Conservation (phyloP, 257 asterid genomes). For the Ligustrum vulgare region DNA sequence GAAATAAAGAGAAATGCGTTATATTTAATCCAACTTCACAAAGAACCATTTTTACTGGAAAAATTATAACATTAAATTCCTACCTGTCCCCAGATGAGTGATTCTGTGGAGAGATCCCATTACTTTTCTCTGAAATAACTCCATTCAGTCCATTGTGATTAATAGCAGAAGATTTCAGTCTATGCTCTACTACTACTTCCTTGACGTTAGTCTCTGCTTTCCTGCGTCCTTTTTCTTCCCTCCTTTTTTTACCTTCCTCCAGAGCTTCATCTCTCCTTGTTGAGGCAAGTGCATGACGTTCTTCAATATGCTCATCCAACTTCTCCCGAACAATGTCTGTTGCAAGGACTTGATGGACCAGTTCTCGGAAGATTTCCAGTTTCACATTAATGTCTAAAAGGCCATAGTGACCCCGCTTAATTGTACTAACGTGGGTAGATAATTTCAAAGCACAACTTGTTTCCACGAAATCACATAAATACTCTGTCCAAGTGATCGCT, state of each 20-base stretch:
- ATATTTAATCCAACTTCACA: conserved; percentile 16
- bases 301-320: conserved; percentile 81
- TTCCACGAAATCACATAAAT: conserved; percentile 76
- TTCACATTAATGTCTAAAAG: conserved; percentile 62
- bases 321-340: conserved; percentile 64
- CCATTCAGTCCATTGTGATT: conserved; percentile 37
- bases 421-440: conserved; percentile 54
- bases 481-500: conserved; percentile 70
- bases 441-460: conserved; percentile 45
- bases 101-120: conserved; percentile 37
- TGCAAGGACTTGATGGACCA: conserved; percentile 68
- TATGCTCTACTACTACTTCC: conserved; percentile 32
- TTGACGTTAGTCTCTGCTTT: conserved; percentile 44
- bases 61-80: conserved; percentile 8
- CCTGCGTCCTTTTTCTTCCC: conserved; percentile 77
- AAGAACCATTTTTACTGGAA: conserved; percentile 3
- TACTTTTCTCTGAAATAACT: conserved; percentile 30
- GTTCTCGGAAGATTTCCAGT: conserved; percentile 63
- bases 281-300: conserved; percentile 84
- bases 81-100: conserved; percentile 62
- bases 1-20: conserved; percentile 8
- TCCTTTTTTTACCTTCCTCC: conserved; percentile 81
- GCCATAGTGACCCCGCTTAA: conserved; percentile 80
- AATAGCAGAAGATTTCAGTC: conserved; percentile 31
- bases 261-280: conserved; percentile 84